A percentile compares a stretch with the other conserved stretches of the same genome.
phyloP scores from a whole-genome alignment of 2,329 filamentous ascomycete genomes.

The Fusarium foetens region DNA sequence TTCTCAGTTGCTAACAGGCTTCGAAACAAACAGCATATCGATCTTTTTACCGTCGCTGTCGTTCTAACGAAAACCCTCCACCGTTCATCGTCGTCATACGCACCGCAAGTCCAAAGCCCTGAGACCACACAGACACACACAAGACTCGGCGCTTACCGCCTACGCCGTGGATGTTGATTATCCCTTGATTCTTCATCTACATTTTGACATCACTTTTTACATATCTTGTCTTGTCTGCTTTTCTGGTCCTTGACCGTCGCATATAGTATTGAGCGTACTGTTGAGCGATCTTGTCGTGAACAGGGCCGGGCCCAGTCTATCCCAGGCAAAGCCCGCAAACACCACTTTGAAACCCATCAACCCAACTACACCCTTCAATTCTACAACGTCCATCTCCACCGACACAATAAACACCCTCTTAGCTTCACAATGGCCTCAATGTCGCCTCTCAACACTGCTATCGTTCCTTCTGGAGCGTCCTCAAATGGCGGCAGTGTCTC shows the following conservation, averaged over 20 bases:
- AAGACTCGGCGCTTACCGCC: constrained; percentile 51
- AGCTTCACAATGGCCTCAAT: constrained; percentile 57
- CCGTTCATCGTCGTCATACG: constrained; percentile 43
- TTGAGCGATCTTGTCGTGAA: constrained; percentile 46
- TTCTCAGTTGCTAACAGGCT: constrained; percentile 39
- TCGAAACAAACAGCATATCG: constrained; percentile 18
- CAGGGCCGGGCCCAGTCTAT: constrained; percentile 42
- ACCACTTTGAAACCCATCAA: constrained; percentile 39
- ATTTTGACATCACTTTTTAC: constrained; percentile 27
- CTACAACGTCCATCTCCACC: constrained; percentile 37
- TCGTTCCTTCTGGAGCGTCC: constrained; percentile 49
- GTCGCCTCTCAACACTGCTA: constrained; percentile 55
- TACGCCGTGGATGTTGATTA: constrained; percentile 45
- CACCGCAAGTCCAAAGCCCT: constrained; percentile 47
- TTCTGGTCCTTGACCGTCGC: constrained; percentile 41
- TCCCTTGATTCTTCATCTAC: constrained; percentile 40
- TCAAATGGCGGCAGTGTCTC: constrained; percentile 58
- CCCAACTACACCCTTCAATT: constrained; percentile 32
- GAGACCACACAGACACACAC: constrained; percentile 39
- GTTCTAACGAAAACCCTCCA: constrained; percentile 35
- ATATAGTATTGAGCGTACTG: constrained; percentile 39
- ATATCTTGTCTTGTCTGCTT: constrained; percentile 30
- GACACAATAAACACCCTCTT: constrained; percentile 41
- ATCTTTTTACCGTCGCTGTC: constrained; percentile 18
- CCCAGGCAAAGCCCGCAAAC: constrained; percentile 50